phyloP scores from a whole-genome alignment of 179 eudicot genomes.

The Beta macrorhiza region DNA sequence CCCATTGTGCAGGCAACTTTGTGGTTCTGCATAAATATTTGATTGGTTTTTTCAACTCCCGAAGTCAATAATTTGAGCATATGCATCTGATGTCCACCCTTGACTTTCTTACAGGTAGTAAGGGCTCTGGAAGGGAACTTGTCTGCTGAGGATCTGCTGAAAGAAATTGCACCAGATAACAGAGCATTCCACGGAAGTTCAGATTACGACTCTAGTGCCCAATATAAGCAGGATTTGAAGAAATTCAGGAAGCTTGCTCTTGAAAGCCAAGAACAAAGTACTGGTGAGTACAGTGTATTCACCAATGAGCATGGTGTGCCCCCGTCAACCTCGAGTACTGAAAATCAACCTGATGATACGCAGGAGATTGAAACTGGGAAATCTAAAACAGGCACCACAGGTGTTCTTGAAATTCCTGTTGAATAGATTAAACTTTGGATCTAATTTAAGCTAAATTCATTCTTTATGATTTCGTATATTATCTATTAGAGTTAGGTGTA shows the following conservation, averaged over 20 bases:
- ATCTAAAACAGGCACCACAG: slow-evolving; percentile 18
- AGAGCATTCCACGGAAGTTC: slow-evolving; percentile 43
- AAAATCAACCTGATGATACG: slow-evolving; percentile 41
- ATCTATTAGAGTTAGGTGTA: slow-evolving; percentile 21
- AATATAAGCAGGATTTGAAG: slow-evolving; percentile 41
- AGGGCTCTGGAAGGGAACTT: slow-evolving; percentile 52
- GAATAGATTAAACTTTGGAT: slow-evolving; percentile 5
- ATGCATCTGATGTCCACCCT: neutral
- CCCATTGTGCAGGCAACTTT: no score
- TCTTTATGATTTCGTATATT: no score
- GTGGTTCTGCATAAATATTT: neutral
- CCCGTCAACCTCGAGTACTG: slow-evolving; percentile 51
- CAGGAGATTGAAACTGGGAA: slow-evolving; percentile 33
- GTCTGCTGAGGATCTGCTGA: slow-evolving; percentile 40
- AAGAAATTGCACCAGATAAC: slow-evolving; percentile 36
- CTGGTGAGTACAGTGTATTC: slow-evolving; percentile 44
- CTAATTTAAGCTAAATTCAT: neutral
- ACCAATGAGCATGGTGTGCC: slow-evolving; percentile 42
- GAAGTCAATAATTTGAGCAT: neutral
- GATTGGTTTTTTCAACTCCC: neutral
- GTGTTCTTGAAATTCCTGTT: slow-evolving; percentile 35
- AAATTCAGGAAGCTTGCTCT: slow-evolving; percentile 45
- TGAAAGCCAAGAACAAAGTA: slow-evolving; percentile 45
- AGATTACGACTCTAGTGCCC: slow-evolving; percentile 44
- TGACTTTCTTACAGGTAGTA: slow-evolving; percentile 33